These are phyloP conservation scores for Ochetophila trinervis DNA, from an alignment of 306 rosid species.

Conservation along the genomic window DNA sequence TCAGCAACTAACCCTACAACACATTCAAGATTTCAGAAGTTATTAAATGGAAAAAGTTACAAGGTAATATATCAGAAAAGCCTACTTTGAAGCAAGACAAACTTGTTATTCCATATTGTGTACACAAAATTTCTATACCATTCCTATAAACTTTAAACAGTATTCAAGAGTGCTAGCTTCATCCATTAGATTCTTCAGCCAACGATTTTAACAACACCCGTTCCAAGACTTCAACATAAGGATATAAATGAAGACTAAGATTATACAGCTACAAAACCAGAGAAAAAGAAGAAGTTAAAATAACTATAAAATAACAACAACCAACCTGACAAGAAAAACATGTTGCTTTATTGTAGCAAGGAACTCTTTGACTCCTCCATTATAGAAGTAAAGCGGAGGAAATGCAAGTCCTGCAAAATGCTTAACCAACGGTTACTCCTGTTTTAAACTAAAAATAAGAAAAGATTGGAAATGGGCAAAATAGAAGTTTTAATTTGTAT, in stretches of 20 bases:
- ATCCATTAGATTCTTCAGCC: not conserved
- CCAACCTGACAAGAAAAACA: slow-evolving; percentile 86
- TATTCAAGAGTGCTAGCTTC: not conserved
- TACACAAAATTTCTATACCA: no score
- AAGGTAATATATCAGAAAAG: no score
- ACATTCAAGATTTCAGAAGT: no score
- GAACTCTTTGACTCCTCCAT: slow-evolving; percentile 97
- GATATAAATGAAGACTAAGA: slow-evolving; percentile 13
- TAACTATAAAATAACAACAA: slow-evolving; percentile 9
- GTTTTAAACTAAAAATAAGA: no score
- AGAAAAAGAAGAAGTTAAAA: slow-evolving; percentile 12
- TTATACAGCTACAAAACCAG: not conserved
- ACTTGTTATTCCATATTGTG: no score
- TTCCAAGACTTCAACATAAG: not conserved
- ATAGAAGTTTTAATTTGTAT: no score
- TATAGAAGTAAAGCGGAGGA: slow-evolving; percentile 92
- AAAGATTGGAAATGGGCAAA: not conserved
- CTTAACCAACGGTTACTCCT: not conserved
- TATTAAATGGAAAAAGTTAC: no score
- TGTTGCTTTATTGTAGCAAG: slow-evolving; percentile 93
- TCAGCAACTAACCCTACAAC: no score
- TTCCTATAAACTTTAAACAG: no score
- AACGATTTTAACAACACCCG: not conserved
- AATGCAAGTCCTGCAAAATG: slow-evolving; percentile 82
- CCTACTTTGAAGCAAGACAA: no score